Conservation (phyloP, 2,329 filamentous ascomycete species). For the Pseudogymnoascus sp. region DNA sequence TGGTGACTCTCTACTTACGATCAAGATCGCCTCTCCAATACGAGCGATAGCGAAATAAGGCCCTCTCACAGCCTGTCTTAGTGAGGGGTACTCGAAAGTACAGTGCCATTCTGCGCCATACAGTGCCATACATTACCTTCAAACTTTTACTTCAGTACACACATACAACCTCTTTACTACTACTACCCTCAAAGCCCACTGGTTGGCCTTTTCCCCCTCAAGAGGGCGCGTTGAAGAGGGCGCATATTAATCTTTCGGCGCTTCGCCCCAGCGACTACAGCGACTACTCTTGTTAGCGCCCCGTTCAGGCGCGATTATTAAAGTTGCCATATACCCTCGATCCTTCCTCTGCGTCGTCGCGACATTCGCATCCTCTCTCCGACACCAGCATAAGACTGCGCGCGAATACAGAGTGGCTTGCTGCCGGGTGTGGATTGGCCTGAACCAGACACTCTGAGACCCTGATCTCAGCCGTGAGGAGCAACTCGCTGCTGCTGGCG, state of each 20-base stretch:
- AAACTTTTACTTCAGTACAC: not conserved
- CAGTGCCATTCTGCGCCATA: not conserved
- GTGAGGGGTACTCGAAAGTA: constrained; percentile 1
- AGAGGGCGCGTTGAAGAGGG: constrained; percentile 1
- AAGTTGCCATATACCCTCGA: constrained; percentile 3
- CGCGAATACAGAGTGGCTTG: not conserved
- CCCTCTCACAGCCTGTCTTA: not conserved
- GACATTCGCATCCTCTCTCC: not conserved
- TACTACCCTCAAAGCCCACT: not conserved
- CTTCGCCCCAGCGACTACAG: not conserved
- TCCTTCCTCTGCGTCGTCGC: not conserved
- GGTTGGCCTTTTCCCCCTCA: not conserved
- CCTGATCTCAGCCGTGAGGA: constrained; percentile 3
- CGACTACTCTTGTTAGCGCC: constrained; percentile 1
- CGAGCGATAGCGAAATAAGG: constrained; percentile 2
- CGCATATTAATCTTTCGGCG: constrained; percentile 2
- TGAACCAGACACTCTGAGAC: constrained; percentile 6
- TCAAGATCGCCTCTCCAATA: not conserved
- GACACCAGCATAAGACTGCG: constrained; percentile 3
- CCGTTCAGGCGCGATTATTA: constrained; percentile 1
- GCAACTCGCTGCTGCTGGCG: constrained; percentile 5
- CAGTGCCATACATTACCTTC: not conserved
- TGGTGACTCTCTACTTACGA: constrained; percentile 4
- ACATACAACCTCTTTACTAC: not conserved
- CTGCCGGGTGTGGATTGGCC: constrained; percentile 1